Evolutionary conservation across 371 early-diverging fungal genomes (phyloP), one percentile per base, ranked within the genome.

Genomic region (Circinella umbellata): DNA sequence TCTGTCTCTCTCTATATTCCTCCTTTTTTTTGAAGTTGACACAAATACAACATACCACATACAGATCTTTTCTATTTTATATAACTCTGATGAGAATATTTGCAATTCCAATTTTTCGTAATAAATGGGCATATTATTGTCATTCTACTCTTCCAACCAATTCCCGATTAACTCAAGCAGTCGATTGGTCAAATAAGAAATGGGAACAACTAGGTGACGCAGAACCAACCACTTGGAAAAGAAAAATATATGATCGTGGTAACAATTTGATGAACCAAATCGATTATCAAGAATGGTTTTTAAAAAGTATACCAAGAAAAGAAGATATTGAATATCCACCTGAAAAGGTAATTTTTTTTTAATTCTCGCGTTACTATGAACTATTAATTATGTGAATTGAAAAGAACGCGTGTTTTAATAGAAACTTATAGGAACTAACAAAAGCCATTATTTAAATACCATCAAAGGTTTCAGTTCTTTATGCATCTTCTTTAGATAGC

Each of bases 221-320:
- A 0, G 74, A 84, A 15, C 75, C 79, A 9, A 78, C 76, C 10
- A 77, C 83, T 57, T 87, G 90, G 89, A 88, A 90, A 59, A 78
- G 80, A 34, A 85, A 87, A 55, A 73, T 93, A 14, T 88, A 90
- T 70, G 67, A 77, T 17, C 80, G 79, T 20, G 95, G 95, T 27
- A 84, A 85, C 46, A 73, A 78, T 27, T 74, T 95, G 59, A 87
- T 94, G 81, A 92, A 93, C 76, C 86, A 83, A 67, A 76, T 92
- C 48, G 90, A 91, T 72, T 88, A 92, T 69, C 87, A 88, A 55
- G 95, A 95, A 76, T 91, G 87, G 74, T 93, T 93, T 73, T 78
- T 95, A 66, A 95, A 93, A 71, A 88, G 84, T 47, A 82, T 95
- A 3, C 94, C 94, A 4, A 69, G 76, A 14, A 83, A 83, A 53